These are phyloP conservation scores for Rutstroemia sp. DNA, from an alignment of 2,329 filamentous ascomycete genomes.

Conservation along the genomic window DNA sequence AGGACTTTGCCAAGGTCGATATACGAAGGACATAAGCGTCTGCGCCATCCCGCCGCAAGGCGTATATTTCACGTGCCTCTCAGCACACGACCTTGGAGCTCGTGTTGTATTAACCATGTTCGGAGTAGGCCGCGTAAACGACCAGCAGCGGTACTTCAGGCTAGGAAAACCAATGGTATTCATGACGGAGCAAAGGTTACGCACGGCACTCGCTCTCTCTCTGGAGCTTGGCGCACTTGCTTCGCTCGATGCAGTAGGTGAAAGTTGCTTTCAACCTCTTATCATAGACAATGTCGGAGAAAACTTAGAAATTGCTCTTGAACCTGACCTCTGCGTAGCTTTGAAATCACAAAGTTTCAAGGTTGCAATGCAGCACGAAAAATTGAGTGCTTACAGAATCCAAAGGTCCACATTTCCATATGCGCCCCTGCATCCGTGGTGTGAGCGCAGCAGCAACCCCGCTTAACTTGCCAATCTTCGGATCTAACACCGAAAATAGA, in stretches of 20 bases:
- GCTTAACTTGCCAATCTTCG: neutral
- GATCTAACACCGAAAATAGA: neutral
- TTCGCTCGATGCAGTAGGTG: too few species aligned
- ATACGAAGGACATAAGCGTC: neutral
- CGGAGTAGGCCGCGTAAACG: too few species aligned
- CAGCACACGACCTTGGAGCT: too few species aligned
- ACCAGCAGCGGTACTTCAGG: too few species aligned
- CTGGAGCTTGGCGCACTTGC: too few species aligned
- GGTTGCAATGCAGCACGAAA: neutral
- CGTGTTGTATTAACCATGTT: too few species aligned
- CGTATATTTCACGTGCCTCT: neutral
- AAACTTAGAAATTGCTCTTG: too few species aligned
- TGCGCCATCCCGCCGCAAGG: conserved; percentile 1
- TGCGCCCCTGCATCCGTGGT: neutral
- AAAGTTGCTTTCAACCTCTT: too few species aligned
- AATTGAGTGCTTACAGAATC: neutral
- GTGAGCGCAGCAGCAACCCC: neutral
- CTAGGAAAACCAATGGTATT: too few species aligned
- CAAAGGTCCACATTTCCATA: neutral
- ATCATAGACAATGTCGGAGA: too few species aligned
- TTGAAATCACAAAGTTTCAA: neutral
- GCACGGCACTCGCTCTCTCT: too few species aligned
- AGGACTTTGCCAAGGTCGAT: neutral
- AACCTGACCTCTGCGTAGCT: neutral
- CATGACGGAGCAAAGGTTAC: too few species aligned